Conservation (phyloP, 2,329 filamentous ascomycete species). For the Nakataea oryzae region DNA sequence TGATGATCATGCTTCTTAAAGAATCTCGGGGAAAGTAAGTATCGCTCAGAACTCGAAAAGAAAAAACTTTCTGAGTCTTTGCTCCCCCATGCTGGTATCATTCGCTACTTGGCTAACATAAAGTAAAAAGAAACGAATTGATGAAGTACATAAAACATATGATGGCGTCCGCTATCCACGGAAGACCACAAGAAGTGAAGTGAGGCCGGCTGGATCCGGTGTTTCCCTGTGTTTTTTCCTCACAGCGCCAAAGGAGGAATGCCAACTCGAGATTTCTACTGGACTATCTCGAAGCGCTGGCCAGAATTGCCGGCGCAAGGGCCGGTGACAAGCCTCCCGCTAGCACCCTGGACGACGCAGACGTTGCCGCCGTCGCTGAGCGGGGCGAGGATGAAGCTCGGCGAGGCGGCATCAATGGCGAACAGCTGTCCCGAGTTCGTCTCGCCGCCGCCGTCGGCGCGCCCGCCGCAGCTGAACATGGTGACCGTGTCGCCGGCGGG, state of each 20-base stretch:
- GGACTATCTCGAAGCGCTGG: constrained; percentile 19
- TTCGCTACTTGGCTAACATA: not conserved
- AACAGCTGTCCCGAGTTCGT: constrained; percentile 39
- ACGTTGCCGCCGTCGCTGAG: constrained; percentile 28
- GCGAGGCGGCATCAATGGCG: constrained; percentile 27
- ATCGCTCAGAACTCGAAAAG: too few relatives aligned
- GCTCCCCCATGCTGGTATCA: not conserved
- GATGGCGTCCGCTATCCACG: not conserved
- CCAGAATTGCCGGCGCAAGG: constrained; percentile 18
- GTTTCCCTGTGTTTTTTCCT: not conserved
- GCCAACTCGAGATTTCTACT: constrained; percentile 4
- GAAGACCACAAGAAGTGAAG: not conserved
- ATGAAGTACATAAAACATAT: not conserved
- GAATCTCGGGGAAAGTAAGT: too few relatives aligned
- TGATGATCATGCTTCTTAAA: too few relatives aligned
- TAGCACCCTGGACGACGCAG: constrained; percentile 29
- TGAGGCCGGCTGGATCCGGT: not conserved
- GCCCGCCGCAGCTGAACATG: constrained; percentile 41
- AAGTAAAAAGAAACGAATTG: not conserved
- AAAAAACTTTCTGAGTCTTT: too few relatives aligned
- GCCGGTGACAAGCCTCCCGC: constrained; percentile 15
- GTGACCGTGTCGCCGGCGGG: constrained; percentile 33
- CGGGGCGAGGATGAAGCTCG: constrained; percentile 32
- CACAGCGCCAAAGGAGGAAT: too few relatives aligned
- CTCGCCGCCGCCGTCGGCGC: constrained; percentile 33